Evolutionary conservation across 2,329 filamentous ascomycete genomes (phyloP).

Genomic region (Exophiala bonariae): DNA sequence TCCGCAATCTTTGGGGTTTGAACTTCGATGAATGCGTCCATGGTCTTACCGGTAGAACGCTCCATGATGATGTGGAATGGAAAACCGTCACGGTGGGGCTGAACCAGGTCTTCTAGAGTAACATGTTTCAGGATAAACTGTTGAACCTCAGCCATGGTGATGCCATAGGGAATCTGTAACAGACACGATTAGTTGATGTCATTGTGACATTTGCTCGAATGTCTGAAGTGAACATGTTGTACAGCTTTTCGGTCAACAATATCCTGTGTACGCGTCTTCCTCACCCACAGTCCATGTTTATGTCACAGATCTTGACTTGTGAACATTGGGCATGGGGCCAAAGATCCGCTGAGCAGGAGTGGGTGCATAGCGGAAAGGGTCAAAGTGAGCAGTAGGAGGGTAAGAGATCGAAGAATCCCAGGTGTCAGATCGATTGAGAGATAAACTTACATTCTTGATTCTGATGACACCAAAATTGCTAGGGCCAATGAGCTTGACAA

Average conservation of each 20-base stretch:
- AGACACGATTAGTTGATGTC: not conserved
- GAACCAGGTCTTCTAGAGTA: constrained; percentile 30
- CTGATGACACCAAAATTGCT: constrained; percentile 33
- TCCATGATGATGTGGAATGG: constrained; percentile 61
- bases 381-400: too few species aligned
- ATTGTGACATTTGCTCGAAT: too few species aligned
- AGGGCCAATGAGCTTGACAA: constrained; percentile 20
- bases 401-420: too few species aligned
- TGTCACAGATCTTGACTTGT: too few species aligned
- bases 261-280: too few species aligned
- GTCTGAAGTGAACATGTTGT: too few species aligned
- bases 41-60: constrained; percentile 56
- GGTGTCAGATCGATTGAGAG: not conserved
- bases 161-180: constrained; percentile 49
- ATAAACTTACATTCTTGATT: constrained; percentile 34
- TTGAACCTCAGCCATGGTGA: constrained; percentile 50
- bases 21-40: constrained; percentile 55
- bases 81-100: constrained; percentile 34
- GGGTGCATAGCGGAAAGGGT: too few species aligned
- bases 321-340: too few species aligned
- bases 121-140: constrained; percentile 48
- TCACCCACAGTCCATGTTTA: too few species aligned
- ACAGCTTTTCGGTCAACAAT: too few species aligned
- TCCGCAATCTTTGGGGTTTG: constrained; percentile 39
- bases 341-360: too few species aligned